A percentile compares a stretch with the other conserved stretches of the same genome.
phyloP scores from a whole-genome alignment of 177 flowering plant species.

The Vitis hybrid region DNA sequence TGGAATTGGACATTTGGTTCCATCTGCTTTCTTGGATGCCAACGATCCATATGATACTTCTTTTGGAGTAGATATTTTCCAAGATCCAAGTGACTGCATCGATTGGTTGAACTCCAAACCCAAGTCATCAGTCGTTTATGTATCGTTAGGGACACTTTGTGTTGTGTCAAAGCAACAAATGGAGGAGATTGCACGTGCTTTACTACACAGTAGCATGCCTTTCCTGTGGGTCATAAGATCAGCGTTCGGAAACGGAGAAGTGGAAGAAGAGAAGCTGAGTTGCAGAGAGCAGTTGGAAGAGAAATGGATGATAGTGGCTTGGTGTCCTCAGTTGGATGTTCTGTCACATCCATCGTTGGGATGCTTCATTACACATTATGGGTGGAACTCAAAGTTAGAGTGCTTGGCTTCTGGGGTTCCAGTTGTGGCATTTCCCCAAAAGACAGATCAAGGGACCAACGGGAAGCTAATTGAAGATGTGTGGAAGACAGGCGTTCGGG shows the following conservation, averaged over 20 bases:
- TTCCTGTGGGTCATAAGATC: constrained; percentile 47
- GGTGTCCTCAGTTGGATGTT: constrained; percentile 58
- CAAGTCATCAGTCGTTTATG: constrained; percentile 39
- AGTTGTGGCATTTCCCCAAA: constrained; percentile 52
- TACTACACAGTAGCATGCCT: constrained; percentile 21
- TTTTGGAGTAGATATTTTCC: constrained; percentile 35
- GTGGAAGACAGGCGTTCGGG: constrained; percentile 40
- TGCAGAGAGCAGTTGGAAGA: constrained; percentile 24
- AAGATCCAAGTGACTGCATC: constrained; percentile 10
- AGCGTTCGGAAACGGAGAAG: not conserved
- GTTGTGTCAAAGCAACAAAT: constrained; percentile 23
- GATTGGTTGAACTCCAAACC: constrained; percentile 43
- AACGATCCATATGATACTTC: constrained; percentile 28
- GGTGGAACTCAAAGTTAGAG: constrained; percentile 53
- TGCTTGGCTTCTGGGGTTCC: constrained; percentile 47
- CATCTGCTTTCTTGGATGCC: constrained; percentile 40
- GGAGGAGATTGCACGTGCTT: constrained; percentile 36
- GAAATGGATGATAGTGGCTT: constrained; percentile 39
- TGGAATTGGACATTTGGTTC: constrained; percentile 59
- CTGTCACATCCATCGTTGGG: constrained; percentile 38
- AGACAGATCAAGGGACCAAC: constrained; percentile 57
- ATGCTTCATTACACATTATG: constrained; percentile 50
- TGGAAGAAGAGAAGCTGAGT: constrained; percentile 12
- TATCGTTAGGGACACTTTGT: constrained; percentile 40
- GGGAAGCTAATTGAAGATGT: constrained; percentile 47